A percentile compares a stretch with the other conserved stretches of the same genome.
These are phyloP conservation scores for Rhodotorula sp. DNA, from an alignment of 1,284 basidiomycete species.

Conservation along the genomic window DNA sequence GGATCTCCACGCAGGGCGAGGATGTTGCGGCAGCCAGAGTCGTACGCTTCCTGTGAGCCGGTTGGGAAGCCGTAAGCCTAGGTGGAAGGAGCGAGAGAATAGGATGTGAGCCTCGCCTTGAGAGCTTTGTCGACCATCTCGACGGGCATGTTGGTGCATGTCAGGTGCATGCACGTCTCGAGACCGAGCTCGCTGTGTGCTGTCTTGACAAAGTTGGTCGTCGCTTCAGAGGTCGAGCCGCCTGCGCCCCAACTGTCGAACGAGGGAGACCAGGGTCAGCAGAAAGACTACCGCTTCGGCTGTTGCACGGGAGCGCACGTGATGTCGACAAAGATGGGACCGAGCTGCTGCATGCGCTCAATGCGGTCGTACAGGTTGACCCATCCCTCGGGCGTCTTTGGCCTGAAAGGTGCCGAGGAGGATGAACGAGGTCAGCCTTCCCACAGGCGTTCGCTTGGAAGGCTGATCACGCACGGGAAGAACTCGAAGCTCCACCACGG, in stretches of 20 bases:
- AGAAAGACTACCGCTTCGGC: neutral
- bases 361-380: constrained; percentile 96
- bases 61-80: neutral
- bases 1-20: constrained; percentile 92
- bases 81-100: neutral
- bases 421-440: neutral
- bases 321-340: constrained; percentile 97
- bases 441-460: neutral
- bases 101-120: constrained; percentile 51
- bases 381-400: constrained; percentile 62
- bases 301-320: too few species aligned
- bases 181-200: constrained; percentile 78
- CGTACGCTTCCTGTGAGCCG: constrained; percentile 65
- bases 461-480: constrained; percentile 25
- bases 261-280: neutral
- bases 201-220: constrained; percentile 80
- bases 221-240: constrained; percentile 51
- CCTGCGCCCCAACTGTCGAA: constrained; percentile 51
- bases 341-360: constrained; percentile 92
- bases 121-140: constrained; percentile 82
- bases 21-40: constrained; percentile 81
- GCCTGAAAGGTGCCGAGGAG: constrained; percentile 8
- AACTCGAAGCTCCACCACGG: constrained; percentile 41
- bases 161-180: constrained; percentile 89
- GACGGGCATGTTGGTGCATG: constrained; percentile 94